These are phyloP conservation scores for Citrus glauca DNA, from an alignment of 345 rosid species.

Conservation along the genomic window DNA sequence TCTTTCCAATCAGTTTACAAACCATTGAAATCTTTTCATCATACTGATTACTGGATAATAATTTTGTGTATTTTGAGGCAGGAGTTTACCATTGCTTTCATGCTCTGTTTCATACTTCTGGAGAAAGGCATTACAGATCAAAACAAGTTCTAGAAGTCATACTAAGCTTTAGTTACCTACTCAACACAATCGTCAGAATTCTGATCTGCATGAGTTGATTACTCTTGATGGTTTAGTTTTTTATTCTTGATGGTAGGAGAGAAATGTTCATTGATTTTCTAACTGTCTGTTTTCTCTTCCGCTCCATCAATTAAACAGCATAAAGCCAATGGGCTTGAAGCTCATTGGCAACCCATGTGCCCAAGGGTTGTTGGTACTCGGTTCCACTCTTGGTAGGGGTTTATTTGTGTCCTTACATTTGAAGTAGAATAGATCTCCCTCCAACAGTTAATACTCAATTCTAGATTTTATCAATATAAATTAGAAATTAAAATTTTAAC, in stretches of 20 bases:
- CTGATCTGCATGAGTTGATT: background rate
- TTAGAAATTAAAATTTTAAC: no score
- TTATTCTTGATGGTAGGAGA: background rate
- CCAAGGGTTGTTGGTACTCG: no score
- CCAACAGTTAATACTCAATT: no score
- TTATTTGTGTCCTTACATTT: no score
- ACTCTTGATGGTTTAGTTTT: background rate
- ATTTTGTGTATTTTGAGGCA: background rate
- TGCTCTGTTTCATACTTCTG: background rate
- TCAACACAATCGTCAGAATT: background rate
- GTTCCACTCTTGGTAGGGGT: no score
- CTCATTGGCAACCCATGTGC: no score
- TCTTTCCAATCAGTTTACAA: background rate
- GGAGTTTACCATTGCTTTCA: background rate
- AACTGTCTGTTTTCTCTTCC: background rate
- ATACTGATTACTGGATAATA: constrained; percentile 5
- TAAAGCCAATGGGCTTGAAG: no score
- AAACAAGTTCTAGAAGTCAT: background rate
- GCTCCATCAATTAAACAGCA: background rate
- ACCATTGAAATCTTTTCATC: constrained; percentile 1
- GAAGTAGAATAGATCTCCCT: no score
- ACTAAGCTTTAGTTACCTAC: background rate
- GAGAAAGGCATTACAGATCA: background rate
- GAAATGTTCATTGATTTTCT: background rate
- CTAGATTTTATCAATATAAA: no score